Evolutionary conservation across 176 grass and related monocot species (phyloP), one percentile per base, ranked within the genome.

Genomic region (Lolium rigidum): DNA sequence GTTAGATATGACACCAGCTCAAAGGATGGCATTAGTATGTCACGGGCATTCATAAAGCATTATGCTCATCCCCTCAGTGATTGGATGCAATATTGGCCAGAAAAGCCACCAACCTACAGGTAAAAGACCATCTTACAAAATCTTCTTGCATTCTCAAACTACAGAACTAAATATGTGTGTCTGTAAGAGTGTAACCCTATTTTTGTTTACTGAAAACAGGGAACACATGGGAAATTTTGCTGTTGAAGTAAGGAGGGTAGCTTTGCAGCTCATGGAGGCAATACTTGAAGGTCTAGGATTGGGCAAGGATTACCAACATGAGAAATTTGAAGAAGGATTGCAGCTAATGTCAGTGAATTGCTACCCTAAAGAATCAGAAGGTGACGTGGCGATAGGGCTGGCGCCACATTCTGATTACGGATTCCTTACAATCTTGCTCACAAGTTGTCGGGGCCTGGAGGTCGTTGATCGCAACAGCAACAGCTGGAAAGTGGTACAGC

Each of bases 381-480:
- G 84, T 38, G 70, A 52, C 70, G 26, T 5, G 15, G 58, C 61
- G 7, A 37, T 91, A 65, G 92, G 88, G 66, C 74, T 97, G 46
- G 95, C 88, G 22, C 86, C 90, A 10, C 90, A 94, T 75, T 88
- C 95, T 51, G 95, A 97, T 56, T 97, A 91, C 56, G 95, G 88
- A 12, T 88, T 91, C 65, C 74, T 97, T 47, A 97, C 89, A 17
- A 86, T 97, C 64, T 77, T 97, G 28, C 84, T 94, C 18, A 41
- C 89, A 57, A 97, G 58, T 56, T 91, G 87, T 64, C 74, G 11
- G 10, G 90, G 92, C 18, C 92, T 97, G 58, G 84, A 97, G 65
- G 85, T 93, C 35, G 70, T 88, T 35, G 90, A 91, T 46, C 41
- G 47, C 15, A 77, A 74, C 39, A 88, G 62, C 25, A 76, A 93